Conservation (phyloP, 805 yeast genomes). For the Cyberlindnera euphorbiae region DNA sequence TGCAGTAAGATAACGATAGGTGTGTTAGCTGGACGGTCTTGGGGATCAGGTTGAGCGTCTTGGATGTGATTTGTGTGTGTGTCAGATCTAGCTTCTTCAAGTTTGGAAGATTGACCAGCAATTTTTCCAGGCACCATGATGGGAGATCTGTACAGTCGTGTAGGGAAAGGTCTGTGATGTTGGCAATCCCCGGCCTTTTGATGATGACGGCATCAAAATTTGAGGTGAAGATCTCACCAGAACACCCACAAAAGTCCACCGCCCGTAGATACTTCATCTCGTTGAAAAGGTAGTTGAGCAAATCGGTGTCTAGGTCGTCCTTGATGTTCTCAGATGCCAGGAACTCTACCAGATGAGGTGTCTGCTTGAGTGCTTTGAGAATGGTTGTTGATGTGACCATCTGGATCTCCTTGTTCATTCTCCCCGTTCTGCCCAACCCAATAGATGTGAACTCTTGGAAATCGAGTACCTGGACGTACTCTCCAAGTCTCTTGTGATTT, state of each 20-base stretch:
- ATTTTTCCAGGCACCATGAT: slow-evolving; percentile 45
- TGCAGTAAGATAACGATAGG: slow-evolving; percentile 61
- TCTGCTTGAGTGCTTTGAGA: slow-evolving; percentile 50
- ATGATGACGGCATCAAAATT: slow-evolving; percentile 45
- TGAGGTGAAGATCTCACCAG: slow-evolving; percentile 54
- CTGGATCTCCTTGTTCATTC: slow-evolving; percentile 88
- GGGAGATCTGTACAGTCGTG: slow-evolving; percentile 86
- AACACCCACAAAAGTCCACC: slow-evolving; percentile 86
- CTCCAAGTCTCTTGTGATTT: slow-evolving; percentile 44
- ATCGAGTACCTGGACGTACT: slow-evolving; percentile 70
- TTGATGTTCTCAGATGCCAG: slow-evolving; percentile 82
- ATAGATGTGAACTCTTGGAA: slow-evolving; percentile 85
- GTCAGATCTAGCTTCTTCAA: slow-evolving; percentile 71
- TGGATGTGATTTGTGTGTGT: slow-evolving; percentile 72
- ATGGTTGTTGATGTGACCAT: slow-evolving; percentile 80
- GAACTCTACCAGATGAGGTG: slow-evolving; percentile 72
- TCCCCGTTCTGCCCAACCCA: slow-evolving; percentile 83
- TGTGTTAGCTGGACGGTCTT: slow-evolving; percentile 61
- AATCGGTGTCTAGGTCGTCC: slow-evolving; percentile 64
- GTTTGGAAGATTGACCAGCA: slow-evolving; percentile 52
- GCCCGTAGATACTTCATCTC: slow-evolving; percentile 53
- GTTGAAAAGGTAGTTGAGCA: slow-evolving; percentile 53
- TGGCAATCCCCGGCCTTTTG: slow-evolving; percentile 17
- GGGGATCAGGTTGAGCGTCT: slow-evolving; percentile 52
- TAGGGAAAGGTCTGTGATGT: slow-evolving; percentile 48